Evolutionary conservation across 208 protist species (phyloP).

Genomic region (Porcisia hertigi): DNA sequence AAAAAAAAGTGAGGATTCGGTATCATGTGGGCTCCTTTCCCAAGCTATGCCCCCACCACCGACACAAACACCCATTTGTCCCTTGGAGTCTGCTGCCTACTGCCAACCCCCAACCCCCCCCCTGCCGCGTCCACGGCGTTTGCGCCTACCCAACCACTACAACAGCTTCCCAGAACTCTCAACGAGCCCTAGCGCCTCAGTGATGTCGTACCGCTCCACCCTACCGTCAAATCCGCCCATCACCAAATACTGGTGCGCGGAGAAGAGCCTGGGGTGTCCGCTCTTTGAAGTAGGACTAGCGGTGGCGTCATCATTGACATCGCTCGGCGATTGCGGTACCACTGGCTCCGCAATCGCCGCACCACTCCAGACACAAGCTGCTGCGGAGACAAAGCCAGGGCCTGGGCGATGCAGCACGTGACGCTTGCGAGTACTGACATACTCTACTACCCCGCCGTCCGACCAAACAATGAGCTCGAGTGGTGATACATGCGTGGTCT

Average conservation of each 20-base stretch:
- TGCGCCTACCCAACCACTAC: neutral
- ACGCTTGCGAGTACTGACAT: conserved; percentile 18
- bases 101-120: neutral
- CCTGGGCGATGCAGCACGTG: conserved; percentile 18
- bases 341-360: neutral
- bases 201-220: conserved; percentile 41
- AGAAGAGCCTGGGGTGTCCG: neutral
- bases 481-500: conserved; percentile 9
- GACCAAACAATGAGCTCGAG: conserved; percentile 42
- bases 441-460: conserved; percentile 30
- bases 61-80: neutral
- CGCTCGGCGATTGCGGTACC: neutral
- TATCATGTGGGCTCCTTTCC: neutral
- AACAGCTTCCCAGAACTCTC: conserved; percentile 17
- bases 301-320: neutral
- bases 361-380: conserved; percentile 19
- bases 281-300: neutral
- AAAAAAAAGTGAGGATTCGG: neutral
- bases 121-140: neutral
- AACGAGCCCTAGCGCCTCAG: conserved; percentile 16
- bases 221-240: conserved; percentile 47
- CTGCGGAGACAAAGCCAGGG: conserved; percentile 35
- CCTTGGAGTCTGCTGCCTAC: neutral
- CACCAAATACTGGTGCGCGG: conserved; percentile 27
- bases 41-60: neutral